Base-by-base conservation (phyloP, 2,329 filamentous ascomycete species). In the Colletotrichum cuscutae region DNA sequence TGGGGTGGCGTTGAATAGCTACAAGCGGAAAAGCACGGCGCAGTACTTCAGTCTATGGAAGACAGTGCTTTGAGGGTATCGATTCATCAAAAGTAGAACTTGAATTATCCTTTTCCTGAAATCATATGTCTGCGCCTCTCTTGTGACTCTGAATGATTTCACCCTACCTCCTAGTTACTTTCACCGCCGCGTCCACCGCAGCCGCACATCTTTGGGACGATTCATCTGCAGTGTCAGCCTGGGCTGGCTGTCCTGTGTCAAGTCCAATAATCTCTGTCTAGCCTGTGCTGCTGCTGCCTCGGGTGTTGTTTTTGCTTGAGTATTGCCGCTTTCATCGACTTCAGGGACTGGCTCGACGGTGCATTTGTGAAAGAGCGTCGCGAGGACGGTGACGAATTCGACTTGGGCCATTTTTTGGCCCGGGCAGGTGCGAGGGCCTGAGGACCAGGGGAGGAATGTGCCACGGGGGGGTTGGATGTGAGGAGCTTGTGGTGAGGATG, bases 331-430 rank as follows among this genome's bases (percentile, higher is more conserved):
- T 19, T 3, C 19, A 15, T 35, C 22, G 30, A 2, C 19, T 49
- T 22, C 42, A 3, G 19, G 22, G 13, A 22, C 30, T 4, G 62
- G 32, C 30, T 56, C 62, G 22, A 30, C 62, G 30, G 49, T 8
- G 28, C 49, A 65, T 35, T 4, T 26, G 19, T 79, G 75, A 37
- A 87, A 79, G 13, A 88, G 74, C 2, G 81, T 81, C 69, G 83
- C 77, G 28, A 89, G 76, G 2, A 86, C 82, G 13, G 82, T 83
- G 4, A 84, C 83, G 76, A 89, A 89, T 77, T 90, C 88, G 2
- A 89, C 87, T 78, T 89, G 86, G 1, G 87, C 81, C 82, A 90
- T 87, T 76, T 88, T 89, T 80, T 86, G 82, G 1, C 88, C 88
- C 0, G 87, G 86, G 76, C 88, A 89, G 4, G 85, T 78, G 5